These are phyloP conservation scores for Trichoderma koningiopsis DNA, from an alignment of 2,329 filamentous ascomycete genomes.

Conservation along the genomic window DNA sequence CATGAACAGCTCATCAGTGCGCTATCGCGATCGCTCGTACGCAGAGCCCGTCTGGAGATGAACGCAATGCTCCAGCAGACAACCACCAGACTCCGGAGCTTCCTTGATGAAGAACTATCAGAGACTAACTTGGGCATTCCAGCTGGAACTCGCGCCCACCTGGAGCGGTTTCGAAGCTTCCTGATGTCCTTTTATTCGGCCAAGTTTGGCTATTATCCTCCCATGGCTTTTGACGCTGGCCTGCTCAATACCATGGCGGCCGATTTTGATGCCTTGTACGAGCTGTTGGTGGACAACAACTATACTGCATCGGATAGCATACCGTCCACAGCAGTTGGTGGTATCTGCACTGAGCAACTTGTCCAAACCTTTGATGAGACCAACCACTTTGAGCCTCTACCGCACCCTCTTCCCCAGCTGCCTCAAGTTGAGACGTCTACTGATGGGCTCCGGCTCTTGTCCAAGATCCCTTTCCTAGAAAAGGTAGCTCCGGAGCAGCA, in stretches of 20 bases:
- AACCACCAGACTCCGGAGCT: conserved; percentile 61
- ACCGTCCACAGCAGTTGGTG: conserved; percentile 61
- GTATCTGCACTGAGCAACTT: conserved; percentile 70
- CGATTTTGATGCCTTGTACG: conserved; percentile 72
- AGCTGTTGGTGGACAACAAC: conserved; percentile 67
- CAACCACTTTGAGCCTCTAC: conserved; percentile 61
- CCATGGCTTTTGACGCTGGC: conserved; percentile 47
- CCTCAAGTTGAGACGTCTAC: conserved; percentile 48
- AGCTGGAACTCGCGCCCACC: conserved; percentile 62
- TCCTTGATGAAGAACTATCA: conserved; percentile 72
- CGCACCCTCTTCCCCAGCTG: conserved; percentile 67
- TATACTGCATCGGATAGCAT: conserved; percentile 53
- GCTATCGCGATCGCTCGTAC: conserved; percentile 66
- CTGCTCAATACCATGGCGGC: conserved; percentile 63
- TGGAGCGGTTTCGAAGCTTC: conserved; percentile 72
- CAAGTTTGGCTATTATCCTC: conserved; percentile 73
- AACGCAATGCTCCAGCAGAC: conserved; percentile 62
- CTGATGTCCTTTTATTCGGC: conserved; percentile 66
- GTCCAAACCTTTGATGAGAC: conserved; percentile 66
- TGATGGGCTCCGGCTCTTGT: conserved; percentile 38
- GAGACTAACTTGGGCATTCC: conserved; percentile 66
- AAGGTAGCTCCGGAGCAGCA: conserved; percentile 52
- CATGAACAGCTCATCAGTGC: conserved; percentile 49
- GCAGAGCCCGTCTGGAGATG: conserved; percentile 64
- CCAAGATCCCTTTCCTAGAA: conserved; percentile 46